phyloP scores from a whole-genome alignment of 108 stramenopile species.

The Pseudonitzschia multistriata region DNA sequence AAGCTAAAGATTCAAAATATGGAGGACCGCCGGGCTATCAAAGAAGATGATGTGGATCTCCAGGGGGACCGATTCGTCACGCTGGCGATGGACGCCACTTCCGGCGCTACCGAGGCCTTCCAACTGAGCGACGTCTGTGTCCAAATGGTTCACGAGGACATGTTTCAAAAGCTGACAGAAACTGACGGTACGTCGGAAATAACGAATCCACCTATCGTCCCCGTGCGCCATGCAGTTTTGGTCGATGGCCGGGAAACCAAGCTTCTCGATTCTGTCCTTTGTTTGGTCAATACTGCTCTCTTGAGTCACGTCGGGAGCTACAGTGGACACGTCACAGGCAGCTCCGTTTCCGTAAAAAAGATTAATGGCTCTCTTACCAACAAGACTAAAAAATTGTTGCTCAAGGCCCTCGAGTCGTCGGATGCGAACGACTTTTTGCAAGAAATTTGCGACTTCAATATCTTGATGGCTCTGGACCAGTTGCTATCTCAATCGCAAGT shows the following conservation, averaged over 20 bases:
- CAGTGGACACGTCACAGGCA: conserved; percentile 31
- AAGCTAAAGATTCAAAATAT: conserved; percentile 67
- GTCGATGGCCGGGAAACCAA: conserved; percentile 77
- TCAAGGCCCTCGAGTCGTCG: conserved; percentile 42
- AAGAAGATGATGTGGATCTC: not conserved
- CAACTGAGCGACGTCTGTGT: conserved; percentile 81
- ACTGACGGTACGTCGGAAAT: not conserved
- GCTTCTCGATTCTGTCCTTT: conserved; percentile 73
- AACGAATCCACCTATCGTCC: conserved; percentile 34
- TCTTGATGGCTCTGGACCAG: conserved; percentile 60
- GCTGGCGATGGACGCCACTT: conserved; percentile 69
- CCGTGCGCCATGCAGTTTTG: conserved; percentile 47
- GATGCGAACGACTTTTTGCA: conserved; percentile 36
- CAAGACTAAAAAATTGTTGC: conserved; percentile 72
- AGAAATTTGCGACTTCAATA: conserved; percentile 68
- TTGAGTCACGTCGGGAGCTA: conserved; percentile 68
- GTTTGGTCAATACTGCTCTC: conserved; percentile 80
- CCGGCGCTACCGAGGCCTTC: conserved; percentile 85
- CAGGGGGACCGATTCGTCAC: conserved; percentile 69
- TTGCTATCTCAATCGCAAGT: conserved; percentile 21
- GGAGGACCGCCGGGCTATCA: conserved; percentile 32
- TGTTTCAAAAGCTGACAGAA: conserved; percentile 23
- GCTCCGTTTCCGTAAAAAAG: conserved; percentile 48
- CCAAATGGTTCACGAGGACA: conserved; percentile 84
- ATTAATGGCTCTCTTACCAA: conserved; percentile 57